Conservation (phyloP, 805 yeast genomes). For the Monosporozyma solicola region DNA sequence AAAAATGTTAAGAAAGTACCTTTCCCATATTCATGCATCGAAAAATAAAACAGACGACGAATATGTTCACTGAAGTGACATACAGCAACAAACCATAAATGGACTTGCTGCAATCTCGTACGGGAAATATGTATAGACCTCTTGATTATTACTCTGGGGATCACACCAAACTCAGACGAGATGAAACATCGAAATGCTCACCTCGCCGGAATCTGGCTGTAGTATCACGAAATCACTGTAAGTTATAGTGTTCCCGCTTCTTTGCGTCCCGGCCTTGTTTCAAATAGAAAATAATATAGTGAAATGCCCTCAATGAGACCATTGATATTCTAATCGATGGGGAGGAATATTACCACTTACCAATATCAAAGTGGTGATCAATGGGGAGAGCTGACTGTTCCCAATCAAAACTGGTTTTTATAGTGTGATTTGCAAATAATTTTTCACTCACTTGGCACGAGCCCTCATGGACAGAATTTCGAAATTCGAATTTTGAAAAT, state of each 20-base stretch:
- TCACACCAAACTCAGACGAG: background rate
- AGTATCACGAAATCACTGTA: slow-evolving; percentile 10
- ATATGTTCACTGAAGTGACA: background rate
- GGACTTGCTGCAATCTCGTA: slow-evolving; percentile 6
- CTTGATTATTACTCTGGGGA: slow-evolving; percentile 16
- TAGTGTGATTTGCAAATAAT: background rate
- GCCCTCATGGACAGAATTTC: background rate
- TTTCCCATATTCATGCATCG: slow-evolving; percentile 13
- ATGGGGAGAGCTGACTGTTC: background rate
- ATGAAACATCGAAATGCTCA: background rate
- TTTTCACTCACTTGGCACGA: slow-evolving; percentile 1
- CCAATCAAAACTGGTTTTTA: background rate
- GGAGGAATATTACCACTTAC: background rate
- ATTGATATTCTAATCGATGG: background rate
- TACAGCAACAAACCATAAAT: background rate
- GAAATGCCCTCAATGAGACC: background rate
- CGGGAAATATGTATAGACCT: slow-evolving; percentile 20
- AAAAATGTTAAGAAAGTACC: slow-evolving; percentile 15
- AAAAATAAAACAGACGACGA: background rate
- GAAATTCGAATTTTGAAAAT: background rate
- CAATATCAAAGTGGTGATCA: background rate
- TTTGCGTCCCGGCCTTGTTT: background rate
- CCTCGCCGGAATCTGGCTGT: slow-evolving; percentile 3
- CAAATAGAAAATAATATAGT: background rate
- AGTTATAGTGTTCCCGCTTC: slow-evolving; percentile 1